Percentiles rank a stretch among this genome's conserved stretches.
Conservation (phyloP, 495 filamentous ascomycete species). For the Lindgomyces ingoldianus region DNA sequence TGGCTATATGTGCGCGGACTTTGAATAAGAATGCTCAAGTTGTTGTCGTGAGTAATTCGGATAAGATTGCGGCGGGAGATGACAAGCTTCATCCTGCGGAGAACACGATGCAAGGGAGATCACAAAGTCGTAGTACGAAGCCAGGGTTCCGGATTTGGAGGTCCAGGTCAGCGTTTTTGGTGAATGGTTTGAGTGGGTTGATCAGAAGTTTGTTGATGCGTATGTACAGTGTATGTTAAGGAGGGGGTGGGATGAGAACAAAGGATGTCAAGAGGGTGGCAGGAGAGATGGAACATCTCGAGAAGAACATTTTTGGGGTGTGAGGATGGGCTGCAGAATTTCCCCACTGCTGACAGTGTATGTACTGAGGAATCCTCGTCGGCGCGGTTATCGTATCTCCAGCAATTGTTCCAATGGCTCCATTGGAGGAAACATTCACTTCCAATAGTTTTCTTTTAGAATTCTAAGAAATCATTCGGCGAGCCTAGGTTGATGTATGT, state of each 20-base stretch:
- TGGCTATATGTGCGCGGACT: constrained; percentile 52
- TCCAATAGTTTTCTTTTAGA: too few relatives aligned
- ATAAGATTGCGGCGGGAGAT: constrained; percentile 59
- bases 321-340: too few relatives aligned
- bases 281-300: background rate
- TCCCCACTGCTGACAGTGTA: too few relatives aligned
- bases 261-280: constrained; percentile 39
- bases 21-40: constrained; percentile 48
- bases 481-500: too few relatives aligned
- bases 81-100: constrained; percentile 34
- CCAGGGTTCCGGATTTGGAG: constrained; percentile 9
- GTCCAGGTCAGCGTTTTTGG: constrained; percentile 53
- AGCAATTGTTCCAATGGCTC: too few relatives aligned
- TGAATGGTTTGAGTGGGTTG: constrained; percentile 67
- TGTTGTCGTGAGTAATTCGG: constrained; percentile 56
- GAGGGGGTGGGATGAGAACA: constrained; percentile 47
- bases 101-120: constrained; percentile 42
- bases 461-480: too few relatives aligned
- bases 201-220: constrained; percentile 52
- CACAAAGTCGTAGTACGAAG: background rate
- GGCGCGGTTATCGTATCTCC: too few relatives aligned
- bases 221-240: constrained; percentile 60
- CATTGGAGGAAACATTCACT: too few relatives aligned
- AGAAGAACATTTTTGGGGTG: background rate
- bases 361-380: too few relatives aligned